Percentiles rank a stretch among this genome's conserved stretches.
phyloP scores from a whole-genome alignment of 2,329 filamentous ascomycete species.

The Pyricularia sp. region DNA sequence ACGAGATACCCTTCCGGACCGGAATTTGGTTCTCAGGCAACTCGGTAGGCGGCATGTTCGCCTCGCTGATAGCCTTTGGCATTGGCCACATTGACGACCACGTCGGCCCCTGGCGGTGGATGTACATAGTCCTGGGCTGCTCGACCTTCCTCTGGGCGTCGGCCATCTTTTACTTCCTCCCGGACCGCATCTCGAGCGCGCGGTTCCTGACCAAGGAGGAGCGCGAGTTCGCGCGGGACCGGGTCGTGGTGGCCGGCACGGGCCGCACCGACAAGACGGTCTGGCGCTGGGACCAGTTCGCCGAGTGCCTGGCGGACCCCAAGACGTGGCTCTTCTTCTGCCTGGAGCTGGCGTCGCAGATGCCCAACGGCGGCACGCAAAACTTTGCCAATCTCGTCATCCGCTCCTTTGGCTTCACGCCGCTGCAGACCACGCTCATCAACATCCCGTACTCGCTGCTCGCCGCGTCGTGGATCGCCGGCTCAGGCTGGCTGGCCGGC shows the following conservation, averaged over 20 bases:
- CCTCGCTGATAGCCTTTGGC: constrained; percentile 43
- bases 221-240: constrained; percentile 33
- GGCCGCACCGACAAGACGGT: constrained; percentile 36
- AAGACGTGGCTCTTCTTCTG: constrained; percentile 51
- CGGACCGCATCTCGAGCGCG: constrained; percentile 44
- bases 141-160: constrained; percentile 32
- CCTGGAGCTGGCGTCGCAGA: constrained; percentile 43
- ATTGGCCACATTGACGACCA: constrained; percentile 42
- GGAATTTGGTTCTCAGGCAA: constrained; percentile 48
- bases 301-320: constrained; percentile 45
- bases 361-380: constrained; percentile 53
- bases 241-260: constrained; percentile 39
- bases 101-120: constrained; percentile 24
- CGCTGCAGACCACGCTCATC: constrained; percentile 44
- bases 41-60: constrained; percentile 34
- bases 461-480: constrained; percentile 34
- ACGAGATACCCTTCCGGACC: constrained; percentile 43
- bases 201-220: constrained; percentile 45
- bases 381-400: constrained; percentile 50
- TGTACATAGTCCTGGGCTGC: constrained; percentile 17
- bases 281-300: constrained; percentile 41
- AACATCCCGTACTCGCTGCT: constrained; percentile 51
- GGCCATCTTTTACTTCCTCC: constrained; percentile 36
- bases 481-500: constrained; percentile 40
- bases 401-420: constrained; percentile 44